Conservation (phyloP, 2,329 filamentous ascomycete species). For the Zymoseptoria ardabiliae region DNA sequence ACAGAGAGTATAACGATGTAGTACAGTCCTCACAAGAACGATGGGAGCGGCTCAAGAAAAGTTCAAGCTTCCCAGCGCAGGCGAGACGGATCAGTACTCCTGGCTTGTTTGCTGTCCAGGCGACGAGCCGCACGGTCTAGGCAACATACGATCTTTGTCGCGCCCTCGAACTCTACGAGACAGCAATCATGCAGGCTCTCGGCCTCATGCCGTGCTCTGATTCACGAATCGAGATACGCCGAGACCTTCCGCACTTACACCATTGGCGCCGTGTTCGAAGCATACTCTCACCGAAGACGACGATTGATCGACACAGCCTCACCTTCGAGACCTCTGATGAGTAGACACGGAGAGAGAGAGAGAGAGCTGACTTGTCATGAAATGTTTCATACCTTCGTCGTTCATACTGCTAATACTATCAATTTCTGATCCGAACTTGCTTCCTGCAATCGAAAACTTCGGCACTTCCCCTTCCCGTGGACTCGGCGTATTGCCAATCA, state of each 20-base stretch:
- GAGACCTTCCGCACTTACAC: neutral
- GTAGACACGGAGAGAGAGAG: neutral
- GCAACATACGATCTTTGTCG: neutral
- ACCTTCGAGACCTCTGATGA: too few species aligned
- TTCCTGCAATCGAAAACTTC: neutral
- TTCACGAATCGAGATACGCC: neutral
- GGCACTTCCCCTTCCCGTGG: neutral
- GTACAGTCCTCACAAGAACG: neutral
- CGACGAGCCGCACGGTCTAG: too few species aligned
- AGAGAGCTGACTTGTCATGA: neutral
- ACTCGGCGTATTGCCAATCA: neutral
- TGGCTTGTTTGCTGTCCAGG: neutral
- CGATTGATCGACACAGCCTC: too few species aligned
- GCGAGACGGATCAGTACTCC: neutral
- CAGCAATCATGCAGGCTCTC: neutral
- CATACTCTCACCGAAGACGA: too few species aligned
- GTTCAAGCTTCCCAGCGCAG: neutral
- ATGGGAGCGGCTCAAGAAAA: neutral
- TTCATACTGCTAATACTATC: neutral
- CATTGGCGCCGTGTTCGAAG: neutral
- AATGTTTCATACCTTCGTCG: neutral
- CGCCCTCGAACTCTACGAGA: neutral
- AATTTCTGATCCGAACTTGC: neutral
- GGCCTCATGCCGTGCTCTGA: neutral
- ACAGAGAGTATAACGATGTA: neutral